Percentiles rank a stretch among this genome's conserved stretches.
Conservation (phyloP, 805 yeast genomes). For the Starmerella sp. region DNA sequence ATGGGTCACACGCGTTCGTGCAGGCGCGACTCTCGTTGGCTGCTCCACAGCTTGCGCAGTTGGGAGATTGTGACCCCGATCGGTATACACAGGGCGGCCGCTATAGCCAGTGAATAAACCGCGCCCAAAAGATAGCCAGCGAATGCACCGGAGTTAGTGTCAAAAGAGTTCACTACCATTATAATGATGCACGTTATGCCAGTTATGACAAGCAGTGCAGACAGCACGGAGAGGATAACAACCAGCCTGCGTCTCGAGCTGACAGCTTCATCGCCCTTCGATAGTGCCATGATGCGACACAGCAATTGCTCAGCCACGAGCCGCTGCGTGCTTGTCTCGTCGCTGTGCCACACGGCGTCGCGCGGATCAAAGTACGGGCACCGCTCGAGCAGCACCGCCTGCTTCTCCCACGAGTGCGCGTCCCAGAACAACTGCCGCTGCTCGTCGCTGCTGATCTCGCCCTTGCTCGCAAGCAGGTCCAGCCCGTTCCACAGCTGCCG, state of each 20-base stretch:
- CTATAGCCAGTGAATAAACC: not conserved
- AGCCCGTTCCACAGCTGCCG: not conserved
- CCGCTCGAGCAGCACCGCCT: not conserved
- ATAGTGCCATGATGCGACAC: not conserved
- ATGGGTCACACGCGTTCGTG: conserved; percentile 29
- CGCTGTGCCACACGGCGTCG: not conserved
- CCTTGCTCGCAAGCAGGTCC: not conserved
- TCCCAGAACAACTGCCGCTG: not conserved
- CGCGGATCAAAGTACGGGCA: not conserved
- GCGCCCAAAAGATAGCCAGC: not conserved
- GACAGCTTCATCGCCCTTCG: not conserved
- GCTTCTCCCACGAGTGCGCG: not conserved
- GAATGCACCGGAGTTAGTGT: not conserved
- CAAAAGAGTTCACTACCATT: too few species aligned
- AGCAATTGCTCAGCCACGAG: not conserved
- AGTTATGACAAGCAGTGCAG: too few species aligned
- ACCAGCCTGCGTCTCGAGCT: not conserved
- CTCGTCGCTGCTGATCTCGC: not conserved
- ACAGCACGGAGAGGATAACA: not conserved
- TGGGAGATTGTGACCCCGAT: not conserved
- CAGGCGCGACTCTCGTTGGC: not conserved
- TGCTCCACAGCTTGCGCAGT: not conserved
- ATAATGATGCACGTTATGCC: not conserved
- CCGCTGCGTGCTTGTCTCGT: not conserved
- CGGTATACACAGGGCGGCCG: not conserved